Evolutionary conservation across 768 basidiomycete species (phyloP).

Genomic region (Leccinum variicolor): DNA sequence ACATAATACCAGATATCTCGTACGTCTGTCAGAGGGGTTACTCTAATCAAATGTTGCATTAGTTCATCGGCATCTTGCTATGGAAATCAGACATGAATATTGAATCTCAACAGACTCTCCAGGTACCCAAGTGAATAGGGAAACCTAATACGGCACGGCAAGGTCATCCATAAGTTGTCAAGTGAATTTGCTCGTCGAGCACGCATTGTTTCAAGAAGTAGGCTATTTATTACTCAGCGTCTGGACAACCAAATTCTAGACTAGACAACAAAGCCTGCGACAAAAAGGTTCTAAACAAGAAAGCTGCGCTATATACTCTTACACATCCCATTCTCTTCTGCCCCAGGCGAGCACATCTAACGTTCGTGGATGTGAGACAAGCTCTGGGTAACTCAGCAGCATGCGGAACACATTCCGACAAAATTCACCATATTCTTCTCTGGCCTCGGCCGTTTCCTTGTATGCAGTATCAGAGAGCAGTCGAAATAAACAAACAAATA

Average conservation of each 20-base stretch:
- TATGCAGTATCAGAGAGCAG: constrained; percentile 3
- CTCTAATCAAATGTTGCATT: too few relatives aligned
- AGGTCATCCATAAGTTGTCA: too few relatives aligned
- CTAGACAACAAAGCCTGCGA: neutral
- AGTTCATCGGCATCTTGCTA: too few relatives aligned
- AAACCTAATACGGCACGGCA: too few relatives aligned
- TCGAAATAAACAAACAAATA: neutral
- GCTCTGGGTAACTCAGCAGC: constrained; percentile 28
- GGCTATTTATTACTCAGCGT: too few relatives aligned
- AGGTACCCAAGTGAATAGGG: too few relatives aligned
- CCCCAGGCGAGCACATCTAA: constrained; percentile 32
- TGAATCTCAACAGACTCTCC: too few relatives aligned
- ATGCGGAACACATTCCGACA: constrained; percentile 32
- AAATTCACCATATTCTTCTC: constrained; percentile 33
- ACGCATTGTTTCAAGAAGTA: too few relatives aligned
- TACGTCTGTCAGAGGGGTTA: too few relatives aligned
- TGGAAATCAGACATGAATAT: too few relatives aligned
- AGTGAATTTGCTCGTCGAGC: too few relatives aligned
- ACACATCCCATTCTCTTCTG: constrained; percentile 8
- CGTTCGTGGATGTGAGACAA: constrained; percentile 34
- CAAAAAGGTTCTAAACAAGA: neutral
- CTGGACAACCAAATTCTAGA: neutral
- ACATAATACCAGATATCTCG: too few relatives aligned
- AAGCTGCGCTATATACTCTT: neutral
- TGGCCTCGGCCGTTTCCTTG: constrained; percentile 15